Base-by-base conservation (phyloP, 1,284 basidiomycete genomes). In the Boletus mariae region DNA sequence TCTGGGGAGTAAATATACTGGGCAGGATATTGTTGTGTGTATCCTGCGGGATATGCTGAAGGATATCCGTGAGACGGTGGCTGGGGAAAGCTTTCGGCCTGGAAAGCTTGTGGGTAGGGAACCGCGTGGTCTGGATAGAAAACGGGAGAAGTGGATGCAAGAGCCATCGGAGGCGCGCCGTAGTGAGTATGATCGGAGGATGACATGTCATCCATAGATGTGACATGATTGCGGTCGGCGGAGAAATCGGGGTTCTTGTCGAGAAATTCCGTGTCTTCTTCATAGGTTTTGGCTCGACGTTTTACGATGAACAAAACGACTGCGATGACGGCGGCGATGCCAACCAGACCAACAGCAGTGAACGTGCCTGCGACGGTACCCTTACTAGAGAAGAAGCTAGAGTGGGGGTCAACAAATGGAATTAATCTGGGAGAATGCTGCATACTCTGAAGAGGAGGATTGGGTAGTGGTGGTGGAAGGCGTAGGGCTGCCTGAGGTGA, bases 351-450 rank as follows among this genome's bases (percentile, higher is more conserved):
- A 45, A 64, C 56, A 45, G 60, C 55, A 40, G 73, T 70, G 47
- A 81, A 82, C 1, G 73, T 76, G 32, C 76, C 77, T 0, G 74
- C 77, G 11, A 81, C 77, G 9, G 75, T 76, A 26, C 67, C 72
- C 57, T 74, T 77, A 51, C 78, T 75, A 34, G 71, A 62, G 68
- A 74, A 77, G 61, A 81, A 80, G 31, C 78, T 80, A 51, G 26
- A 43, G 35, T 20, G 25, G 28, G 29, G 31, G 3, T 54, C 20
- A 57, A 17, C 2, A 13, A 13, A 4, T 10, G 38, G 4, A 28
- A 3, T 17, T 38, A 26, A 10, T 2, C 0, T 2, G 10, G 8
- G 7, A 9, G 1, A 12, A 5, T 3, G n/a, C 5, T 31, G 54
- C 61, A 28, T 49, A 69, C 65, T 60, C 49, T 5, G 52, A 37